Evolutionary conservation across 768 basidiomycete species (phyloP).

Genomic region (Suillus spraguei): DNA sequence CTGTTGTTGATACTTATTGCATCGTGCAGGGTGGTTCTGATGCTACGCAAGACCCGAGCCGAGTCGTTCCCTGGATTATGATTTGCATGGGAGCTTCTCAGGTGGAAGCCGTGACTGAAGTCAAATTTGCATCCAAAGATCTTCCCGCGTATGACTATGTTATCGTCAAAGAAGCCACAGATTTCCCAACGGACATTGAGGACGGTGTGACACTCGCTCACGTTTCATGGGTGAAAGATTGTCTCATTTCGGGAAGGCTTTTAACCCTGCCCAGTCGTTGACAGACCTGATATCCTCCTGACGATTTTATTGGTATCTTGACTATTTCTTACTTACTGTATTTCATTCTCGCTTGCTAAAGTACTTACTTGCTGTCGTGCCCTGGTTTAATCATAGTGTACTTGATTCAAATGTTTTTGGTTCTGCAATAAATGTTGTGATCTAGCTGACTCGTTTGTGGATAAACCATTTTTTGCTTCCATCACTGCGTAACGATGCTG

Average conservation of each 20-base stretch:
- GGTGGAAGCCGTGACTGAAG: constrained; percentile 66
- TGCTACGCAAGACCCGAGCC: constrained; percentile 39
- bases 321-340: constrained; percentile 6
- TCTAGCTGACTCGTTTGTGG: background rate
- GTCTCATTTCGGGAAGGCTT: constrained; percentile 64
- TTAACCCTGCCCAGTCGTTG: constrained; percentile 30
- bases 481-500: background rate
- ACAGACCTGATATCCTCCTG: background rate
- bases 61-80: constrained; percentile 63
- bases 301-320: constrained; percentile 7
- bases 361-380: constrained; percentile 13
- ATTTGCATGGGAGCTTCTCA: constrained; percentile 74
- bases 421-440: constrained; percentile 1
- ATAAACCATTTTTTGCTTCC: background rate
- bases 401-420: background rate
- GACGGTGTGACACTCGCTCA: constrained; percentile 43
- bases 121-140: constrained; percentile 39
- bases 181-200: constrained; percentile 31
- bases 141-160: constrained; percentile 57
- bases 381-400: constrained; percentile 18
- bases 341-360: constrained; percentile 7
- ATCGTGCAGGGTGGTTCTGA: constrained; percentile 26
- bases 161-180: constrained; percentile 54
- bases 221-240: constrained; percentile 79
- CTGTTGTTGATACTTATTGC: constrained; percentile 6